Conservation (phyloP, 2,329 filamentous ascomycete genomes). For the Pezicula rhizophila region DNA sequence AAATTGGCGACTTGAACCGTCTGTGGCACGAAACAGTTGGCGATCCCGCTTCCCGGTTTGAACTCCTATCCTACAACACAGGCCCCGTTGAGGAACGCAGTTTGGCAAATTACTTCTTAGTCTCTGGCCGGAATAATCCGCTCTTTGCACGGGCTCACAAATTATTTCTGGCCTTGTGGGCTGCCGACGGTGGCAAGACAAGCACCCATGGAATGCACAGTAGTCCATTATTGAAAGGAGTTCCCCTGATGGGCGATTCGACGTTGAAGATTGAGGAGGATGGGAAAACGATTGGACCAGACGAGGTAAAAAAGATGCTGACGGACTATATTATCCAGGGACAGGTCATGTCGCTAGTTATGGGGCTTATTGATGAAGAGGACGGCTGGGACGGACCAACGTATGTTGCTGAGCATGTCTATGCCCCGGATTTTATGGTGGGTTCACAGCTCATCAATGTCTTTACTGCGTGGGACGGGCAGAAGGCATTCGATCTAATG, state of each 20-base stretch:
- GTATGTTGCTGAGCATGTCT: slow-evolving; percentile 43
- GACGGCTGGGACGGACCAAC: slow-evolving; percentile 47
- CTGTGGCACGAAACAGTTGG: slow-evolving; percentile 46
- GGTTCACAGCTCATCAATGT: slow-evolving; percentile 47
- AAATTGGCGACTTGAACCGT: slow-evolving; percentile 49
- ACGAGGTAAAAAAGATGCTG: slow-evolving; percentile 37
- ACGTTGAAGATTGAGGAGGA: slow-evolving; percentile 24
- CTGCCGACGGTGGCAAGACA: slow-evolving; percentile 34
- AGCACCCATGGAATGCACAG: slow-evolving; percentile 45
- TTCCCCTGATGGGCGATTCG: slow-evolving; percentile 30
- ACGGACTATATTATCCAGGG: slow-evolving; percentile 54
- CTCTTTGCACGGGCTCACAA: slow-evolving; percentile 43
- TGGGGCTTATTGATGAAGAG: slow-evolving; percentile 44
- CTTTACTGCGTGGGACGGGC: slow-evolving; percentile 44
- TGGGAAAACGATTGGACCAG: slow-evolving; percentile 28
- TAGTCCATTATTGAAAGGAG: slow-evolving; percentile 39
- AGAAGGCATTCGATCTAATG: slow-evolving; percentile 43
- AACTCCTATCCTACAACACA: slow-evolving; percentile 41
- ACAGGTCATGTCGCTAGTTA: slow-evolving; percentile 44
- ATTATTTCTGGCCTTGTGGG: slow-evolving; percentile 47
- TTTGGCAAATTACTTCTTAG: slow-evolving; percentile 45
- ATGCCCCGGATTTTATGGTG: slow-evolving; percentile 42
- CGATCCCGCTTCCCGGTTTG: slow-evolving; percentile 38
- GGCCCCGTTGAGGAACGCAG: slow-evolving; percentile 29
- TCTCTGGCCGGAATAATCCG: slow-evolving; percentile 33